A percentile compares a stretch with the other conserved stretches of the same genome.
These are phyloP conservation scores for Brassica napus DNA, from an alignment of 345 rosid genomes.

Conservation along the genomic window Da-Ae NC_063449.1:17928001-17928500, in stretches of 20 bases:
- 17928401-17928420: not conserved
- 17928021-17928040: too few relatives aligned
- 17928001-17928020: too few relatives aligned
- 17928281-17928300: not conserved
- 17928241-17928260: not conserved
- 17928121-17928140: not conserved
- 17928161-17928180: not conserved
- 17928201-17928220: not conserved
- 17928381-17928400: not conserved
- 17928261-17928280: not conserved
- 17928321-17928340: slow-evolving; percentile 17
- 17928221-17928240: slow-evolving; percentile 1
- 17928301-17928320: slow-evolving; percentile 1
- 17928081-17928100: slow-evolving; percentile 1
- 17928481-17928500: not conserved
- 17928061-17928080: too few relatives aligned
- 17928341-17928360: slow-evolving; percentile 23
- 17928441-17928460: not conserved
- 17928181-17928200: not conserved
- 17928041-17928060: too few relatives aligned
- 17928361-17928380: not conserved
- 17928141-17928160: not conserved
- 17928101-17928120: not conserved
- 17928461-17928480: slow-evolving; percentile 8
- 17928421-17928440: slow-evolving; percentile 8